Evolutionary conservation across 2,329 filamentous ascomycete species (phyloP), one percentile per base, ranked within the genome.

Genomic region (Colletotrichum lupini): DNA sequence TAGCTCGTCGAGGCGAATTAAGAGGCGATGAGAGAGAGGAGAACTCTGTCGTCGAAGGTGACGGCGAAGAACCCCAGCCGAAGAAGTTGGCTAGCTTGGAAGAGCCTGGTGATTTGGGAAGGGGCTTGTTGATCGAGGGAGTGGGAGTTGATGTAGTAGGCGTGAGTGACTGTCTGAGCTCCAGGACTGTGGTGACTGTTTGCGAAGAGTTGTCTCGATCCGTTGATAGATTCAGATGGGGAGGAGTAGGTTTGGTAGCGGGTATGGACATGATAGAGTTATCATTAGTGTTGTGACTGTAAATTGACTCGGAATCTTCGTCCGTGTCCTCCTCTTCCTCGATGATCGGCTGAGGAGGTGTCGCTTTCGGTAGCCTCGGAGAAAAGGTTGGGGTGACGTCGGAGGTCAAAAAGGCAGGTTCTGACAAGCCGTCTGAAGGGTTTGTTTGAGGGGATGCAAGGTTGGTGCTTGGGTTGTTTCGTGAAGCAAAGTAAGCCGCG

Each of bases 11-110:
- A 30, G 86, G 83, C 26, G 86, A 88, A 68, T 53, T 67, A 6
- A 85, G 82, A 19, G 88, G 88, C 12, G 89, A 90, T 4, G 87
- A 85, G 35, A 89, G 83, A 72, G 89, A 88, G 2, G 88, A 90
- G 76, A 85, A 85, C 53, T 89, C 87, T 22, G 87, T 87, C 60
- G 80, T 81, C 24, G 87, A 85, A 9, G 87, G 84, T 46, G 86
- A 81, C 7, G 84, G 83, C 30, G 83, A 85, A 60, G 82, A 81
- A 66, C 83, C 83, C 89, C 89, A 91, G 77, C 85, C 86, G 77
- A 91, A 90, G 76, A 90, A 85, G 35, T 81, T 84, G 66, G 86
- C 86, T 75, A 90, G 83, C 74, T 86, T 81, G 79, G 88, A 80
- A 68, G 88, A 82, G 76, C 80, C 79, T 72, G 89, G 89, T 7